A percentile compares a stretch with the other conserved stretches of the same genome.
Conservation (phyloP, 352 stramenopile genomes). For the Halophytophthora polymorphica region DNA sequence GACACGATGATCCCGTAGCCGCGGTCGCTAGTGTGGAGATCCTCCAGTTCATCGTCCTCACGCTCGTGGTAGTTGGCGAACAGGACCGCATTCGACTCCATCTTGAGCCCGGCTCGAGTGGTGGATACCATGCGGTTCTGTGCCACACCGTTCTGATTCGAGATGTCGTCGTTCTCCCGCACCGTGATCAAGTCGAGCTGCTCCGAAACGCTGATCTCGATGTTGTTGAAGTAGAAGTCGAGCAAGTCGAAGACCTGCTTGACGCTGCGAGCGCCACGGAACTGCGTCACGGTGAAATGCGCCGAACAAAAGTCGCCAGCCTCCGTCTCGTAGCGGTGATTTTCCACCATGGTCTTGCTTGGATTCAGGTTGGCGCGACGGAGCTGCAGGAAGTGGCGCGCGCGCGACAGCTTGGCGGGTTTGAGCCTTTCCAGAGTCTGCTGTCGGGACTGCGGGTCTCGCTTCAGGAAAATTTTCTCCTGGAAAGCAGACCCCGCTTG, state of each 20-base stretch:
- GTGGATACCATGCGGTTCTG: constrained; percentile 41
- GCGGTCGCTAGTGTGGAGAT: constrained; percentile 1
- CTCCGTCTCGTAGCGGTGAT: constrained; percentile 43
- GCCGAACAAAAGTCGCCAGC: constrained; percentile 41
- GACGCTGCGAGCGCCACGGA: constrained; percentile 29
- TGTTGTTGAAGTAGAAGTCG: constrained; percentile 47
- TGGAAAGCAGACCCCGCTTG: constrained; percentile 27
- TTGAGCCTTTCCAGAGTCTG: constrained; percentile 19
- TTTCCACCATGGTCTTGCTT: constrained; percentile 24
- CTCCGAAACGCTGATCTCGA: constrained; percentile 61
- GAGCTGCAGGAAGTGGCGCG: constrained; percentile 28
- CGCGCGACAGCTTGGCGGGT: constrained; percentile 19
- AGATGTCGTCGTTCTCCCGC: constrained; percentile 43
- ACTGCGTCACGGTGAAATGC: constrained; percentile 53
- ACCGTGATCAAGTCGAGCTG: constrained; percentile 45
- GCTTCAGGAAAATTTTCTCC: constrained; percentile 23
- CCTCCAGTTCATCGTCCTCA: constrained; percentile 14
- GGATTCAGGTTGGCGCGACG: constrained; percentile 19
- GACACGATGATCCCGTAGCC: constrained; percentile 23
- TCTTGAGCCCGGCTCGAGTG: constrained; percentile 21
- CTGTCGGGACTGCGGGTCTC: constrained; percentile 11
- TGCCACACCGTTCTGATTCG: constrained; percentile 16
- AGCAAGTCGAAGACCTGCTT: constrained; percentile 52
- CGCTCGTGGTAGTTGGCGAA: constrained; percentile 30
- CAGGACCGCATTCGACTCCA: constrained; percentile 41